Percentiles rank a stretch among this genome's conserved stretches.
These are phyloP conservation scores for Pontederia paniculata DNA, from an alignment of 176 grass and related monocot genomes.

Conservation along the genomic window DNA sequence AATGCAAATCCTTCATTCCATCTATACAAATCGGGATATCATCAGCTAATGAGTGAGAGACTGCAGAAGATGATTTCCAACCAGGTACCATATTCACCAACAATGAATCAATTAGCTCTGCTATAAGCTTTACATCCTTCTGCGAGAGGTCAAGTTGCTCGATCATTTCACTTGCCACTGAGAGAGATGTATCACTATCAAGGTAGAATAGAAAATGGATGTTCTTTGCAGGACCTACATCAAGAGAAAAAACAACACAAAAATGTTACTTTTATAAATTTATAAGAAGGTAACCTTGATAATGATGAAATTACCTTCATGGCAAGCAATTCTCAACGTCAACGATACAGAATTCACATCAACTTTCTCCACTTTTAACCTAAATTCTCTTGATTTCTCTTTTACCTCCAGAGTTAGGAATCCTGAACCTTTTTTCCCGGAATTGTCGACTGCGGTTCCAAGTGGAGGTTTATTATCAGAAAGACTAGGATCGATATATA, in stretches of 20 bases:
- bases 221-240: constrained; percentile 21
- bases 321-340: constrained; percentile 15
- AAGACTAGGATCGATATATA: too few species aligned
- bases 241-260: background rate
- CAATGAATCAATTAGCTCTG: constrained; percentile 26
- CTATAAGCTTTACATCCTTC: constrained; percentile 20
- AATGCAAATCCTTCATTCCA: background rate
- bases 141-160: constrained; percentile 23
- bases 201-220: constrained; percentile 26
- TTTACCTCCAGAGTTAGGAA: too few species aligned
- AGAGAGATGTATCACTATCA: constrained; percentile 14
- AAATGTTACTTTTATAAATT: background rate
- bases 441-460: too few species aligned
- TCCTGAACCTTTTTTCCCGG: too few species aligned
- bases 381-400: constrained; percentile 7
- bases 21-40: constrained; percentile 1
- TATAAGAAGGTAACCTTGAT: background rate
- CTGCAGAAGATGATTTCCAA: background rate
- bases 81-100: constrained; percentile 19
- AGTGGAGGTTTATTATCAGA: too few species aligned
- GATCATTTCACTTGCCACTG: constrained; percentile 24
- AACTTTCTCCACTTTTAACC: constrained; percentile 17
- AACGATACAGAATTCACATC: constrained; percentile 17
- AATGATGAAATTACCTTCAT: constrained; percentile 6
- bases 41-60: too few species aligned